Percentiles rank a stretch among this genome's conserved stretches.
phyloP scores from a whole-genome alignment of 768 basidiomycete genomes.

The Tulasnella calospora region DNA sequence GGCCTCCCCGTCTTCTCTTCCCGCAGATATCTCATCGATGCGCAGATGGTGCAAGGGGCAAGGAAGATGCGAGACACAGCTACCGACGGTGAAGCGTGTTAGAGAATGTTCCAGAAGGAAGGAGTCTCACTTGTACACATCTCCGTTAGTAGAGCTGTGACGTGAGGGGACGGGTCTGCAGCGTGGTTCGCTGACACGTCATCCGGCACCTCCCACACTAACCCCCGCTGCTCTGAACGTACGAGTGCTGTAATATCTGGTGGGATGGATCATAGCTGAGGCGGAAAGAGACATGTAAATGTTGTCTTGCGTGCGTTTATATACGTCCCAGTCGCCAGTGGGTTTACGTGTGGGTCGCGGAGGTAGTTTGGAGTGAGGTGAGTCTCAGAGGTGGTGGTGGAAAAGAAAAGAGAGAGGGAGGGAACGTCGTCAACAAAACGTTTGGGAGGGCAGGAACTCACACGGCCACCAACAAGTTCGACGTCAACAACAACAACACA shows the following conservation, averaged over 20 bases:
- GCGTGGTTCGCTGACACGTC: slow-evolving; percentile 6
- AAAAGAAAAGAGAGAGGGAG: background rate
- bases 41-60: background rate
- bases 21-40: background rate
- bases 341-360: background rate
- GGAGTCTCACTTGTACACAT: background rate
- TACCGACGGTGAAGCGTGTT: slow-evolving; percentile 2
- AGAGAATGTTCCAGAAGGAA: slow-evolving; percentile 4
- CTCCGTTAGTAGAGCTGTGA: background rate
- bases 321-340: background rate
- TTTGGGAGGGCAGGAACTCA: background rate
- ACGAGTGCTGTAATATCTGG: background rate
- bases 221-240: background rate
- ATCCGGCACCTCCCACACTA: background rate
- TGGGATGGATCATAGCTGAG: background rate
- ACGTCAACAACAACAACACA: background rate
- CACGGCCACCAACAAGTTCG: background rate
- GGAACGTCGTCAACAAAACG: background rate
- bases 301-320: slow-evolving; percentile 5
- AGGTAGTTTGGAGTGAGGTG: background rate
- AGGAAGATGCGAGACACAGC: background rate
- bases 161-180: background rate
- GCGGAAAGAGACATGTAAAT: background rate
- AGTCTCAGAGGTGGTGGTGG: slow-evolving; percentile 4
- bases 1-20: background rate